phyloP scores from a whole-genome alignment of 2,329 filamentous ascomycete genomes.

The Trichoderma sp. region DNA sequence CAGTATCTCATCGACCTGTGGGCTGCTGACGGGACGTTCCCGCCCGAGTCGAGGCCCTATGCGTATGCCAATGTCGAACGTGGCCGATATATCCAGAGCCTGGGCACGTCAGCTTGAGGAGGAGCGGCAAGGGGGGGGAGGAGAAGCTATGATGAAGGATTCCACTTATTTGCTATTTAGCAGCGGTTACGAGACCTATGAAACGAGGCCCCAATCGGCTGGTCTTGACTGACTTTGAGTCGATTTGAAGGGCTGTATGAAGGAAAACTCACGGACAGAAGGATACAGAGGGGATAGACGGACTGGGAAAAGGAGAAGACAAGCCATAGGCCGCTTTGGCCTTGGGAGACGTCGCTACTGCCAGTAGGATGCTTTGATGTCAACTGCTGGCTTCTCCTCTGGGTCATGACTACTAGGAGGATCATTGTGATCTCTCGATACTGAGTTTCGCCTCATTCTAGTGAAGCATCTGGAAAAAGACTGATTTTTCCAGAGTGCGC shows the following conservation, averaged over 20 bases:
- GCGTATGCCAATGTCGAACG: conserved; percentile 55
- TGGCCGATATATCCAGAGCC: conserved; percentile 29
- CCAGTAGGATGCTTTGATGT: conserved; percentile 15
- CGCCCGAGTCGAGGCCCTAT: conserved; percentile 65
- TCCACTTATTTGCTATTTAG: background rate
- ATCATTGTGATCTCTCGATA: background rate
- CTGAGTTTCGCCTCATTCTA: background rate
- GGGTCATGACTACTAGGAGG: conserved; percentile 10
- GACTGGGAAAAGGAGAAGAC: conserved; percentile 1
- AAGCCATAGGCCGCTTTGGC: background rate
- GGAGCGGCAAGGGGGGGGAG: background rate
- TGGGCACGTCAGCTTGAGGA: conserved; percentile 24
- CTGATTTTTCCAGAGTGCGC: background rate
- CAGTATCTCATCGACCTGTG: conserved; percentile 86
- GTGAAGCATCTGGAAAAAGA: conserved; percentile 14
- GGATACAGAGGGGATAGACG: background rate
- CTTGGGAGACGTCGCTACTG: background rate
- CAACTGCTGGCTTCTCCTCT: conserved; percentile 5
- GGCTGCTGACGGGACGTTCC: conserved; percentile 81
- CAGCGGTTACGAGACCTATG: background rate
- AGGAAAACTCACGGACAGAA: background rate
- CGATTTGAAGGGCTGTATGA: background rate
- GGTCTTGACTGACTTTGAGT: background rate
- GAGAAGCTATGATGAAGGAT: background rate
- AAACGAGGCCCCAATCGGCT: background rate